Percentiles rank a stretch among this genome's conserved stretches.
phyloP scores from a whole-genome alignment of 306 rosid species.

The Erythrophleum fordii region DNA sequence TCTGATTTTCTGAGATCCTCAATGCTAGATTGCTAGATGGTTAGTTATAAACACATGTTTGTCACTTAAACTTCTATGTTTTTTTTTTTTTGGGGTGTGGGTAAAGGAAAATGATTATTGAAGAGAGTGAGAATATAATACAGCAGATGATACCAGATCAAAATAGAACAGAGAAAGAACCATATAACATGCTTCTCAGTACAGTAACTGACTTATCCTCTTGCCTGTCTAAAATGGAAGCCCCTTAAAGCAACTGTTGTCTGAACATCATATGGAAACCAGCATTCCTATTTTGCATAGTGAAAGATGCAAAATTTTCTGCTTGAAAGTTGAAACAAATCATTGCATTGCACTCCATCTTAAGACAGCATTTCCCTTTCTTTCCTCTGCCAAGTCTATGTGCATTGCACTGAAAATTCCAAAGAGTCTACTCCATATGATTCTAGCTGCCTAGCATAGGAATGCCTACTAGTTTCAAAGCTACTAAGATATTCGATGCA shows the following conservation, averaged over 20 bases:
- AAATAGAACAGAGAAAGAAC: conserved; percentile 8
- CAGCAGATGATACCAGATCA: conserved; percentile 1
- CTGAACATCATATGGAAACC: conserved; percentile 15
- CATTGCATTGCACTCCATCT: background rate
- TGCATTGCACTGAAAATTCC: background rate
- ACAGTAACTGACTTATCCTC: background rate
- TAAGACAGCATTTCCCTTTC: background rate
- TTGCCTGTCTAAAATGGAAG: conserved; percentile 1
- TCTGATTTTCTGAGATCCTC: background rate
- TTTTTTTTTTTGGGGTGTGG: background rate
- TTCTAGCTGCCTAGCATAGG: background rate
- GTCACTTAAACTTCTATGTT: too few relatives aligned
- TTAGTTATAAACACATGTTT: conserved; percentile 13
- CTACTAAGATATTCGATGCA: background rate
- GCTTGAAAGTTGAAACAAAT: background rate
- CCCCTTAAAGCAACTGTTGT: background rate
- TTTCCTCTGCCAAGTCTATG: background rate
- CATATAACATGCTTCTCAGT: background rate
- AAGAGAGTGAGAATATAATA: background rate
- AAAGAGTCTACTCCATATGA: background rate
- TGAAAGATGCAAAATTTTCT: conserved; percentile 13
- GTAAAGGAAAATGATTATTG: background rate
- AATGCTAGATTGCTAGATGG: conserved; percentile 19
- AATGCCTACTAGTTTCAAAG: background rate
- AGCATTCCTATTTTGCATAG: conserved; percentile 15